These are phyloP conservation scores for Sclerotiophoma versabilis DNA, from an alignment of 2,329 filamentous ascomycete species.

Conservation along the genomic window DNA sequence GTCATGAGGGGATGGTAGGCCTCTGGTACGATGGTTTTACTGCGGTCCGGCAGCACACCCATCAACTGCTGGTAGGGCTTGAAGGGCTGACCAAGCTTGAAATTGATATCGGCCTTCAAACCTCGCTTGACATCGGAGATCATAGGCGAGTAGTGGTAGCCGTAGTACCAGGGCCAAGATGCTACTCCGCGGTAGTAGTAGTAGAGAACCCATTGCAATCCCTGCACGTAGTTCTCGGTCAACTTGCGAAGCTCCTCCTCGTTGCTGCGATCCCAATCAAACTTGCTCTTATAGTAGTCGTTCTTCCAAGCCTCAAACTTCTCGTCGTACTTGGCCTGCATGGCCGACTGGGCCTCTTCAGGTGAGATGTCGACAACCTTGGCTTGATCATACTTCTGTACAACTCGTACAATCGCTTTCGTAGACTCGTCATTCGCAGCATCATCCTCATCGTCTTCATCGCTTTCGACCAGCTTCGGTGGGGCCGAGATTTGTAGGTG, in stretches of 20 bases:
- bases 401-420: conserved; percentile 81
- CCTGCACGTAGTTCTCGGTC: conserved; percentile 96
- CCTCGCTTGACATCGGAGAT: conserved; percentile 95
- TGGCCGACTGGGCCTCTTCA: conserved; percentile 78
- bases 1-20: conserved; percentile 95
- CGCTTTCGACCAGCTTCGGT: conserved; percentile 56
- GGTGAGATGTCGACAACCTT: conserved; percentile 80
- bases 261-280: conserved; percentile 84
- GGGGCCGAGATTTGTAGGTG: conserved; percentile 71
- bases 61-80: conserved; percentile 95
- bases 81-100: conserved; percentile 94
- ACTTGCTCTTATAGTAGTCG: conserved; percentile 89
- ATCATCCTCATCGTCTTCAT: conserved; percentile 68
- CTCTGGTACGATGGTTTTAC: conserved; percentile 90
- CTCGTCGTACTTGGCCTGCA: conserved; percentile 84
- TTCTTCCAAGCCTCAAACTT: conserved; percentile 95
- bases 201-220: conserved; percentile 95
- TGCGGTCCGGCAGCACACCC: conserved; percentile 96
- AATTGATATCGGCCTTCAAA: conserved; percentile 84
- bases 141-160: conserved; percentile 96
- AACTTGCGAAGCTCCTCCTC: conserved; percentile 81
- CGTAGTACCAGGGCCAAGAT: conserved; percentile 98
- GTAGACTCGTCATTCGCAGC: conserved; percentile 82
- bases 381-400: conserved; percentile 91
- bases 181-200: conserved; percentile 98